phyloP scores from a whole-genome alignment of 176 grass and related monocot species.

The Thinopyrum elongatum region DNA sequence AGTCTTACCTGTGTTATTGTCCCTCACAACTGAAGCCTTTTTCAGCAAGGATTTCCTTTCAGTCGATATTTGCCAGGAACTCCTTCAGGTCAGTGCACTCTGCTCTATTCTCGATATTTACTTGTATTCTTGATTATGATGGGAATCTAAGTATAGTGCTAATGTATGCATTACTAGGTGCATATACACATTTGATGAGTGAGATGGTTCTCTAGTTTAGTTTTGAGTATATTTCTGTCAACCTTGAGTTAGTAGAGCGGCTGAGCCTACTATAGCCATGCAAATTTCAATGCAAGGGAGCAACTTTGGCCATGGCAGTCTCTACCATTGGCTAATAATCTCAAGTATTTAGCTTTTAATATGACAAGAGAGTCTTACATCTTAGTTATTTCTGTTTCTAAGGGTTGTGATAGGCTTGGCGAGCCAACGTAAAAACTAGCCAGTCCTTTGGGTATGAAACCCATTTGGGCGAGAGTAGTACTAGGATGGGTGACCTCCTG shows the following conservation, averaged over 20 bases:
- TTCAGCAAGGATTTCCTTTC: constrained; percentile 69
- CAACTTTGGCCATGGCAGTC: neutral
- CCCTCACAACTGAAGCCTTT: constrained; percentile 74
- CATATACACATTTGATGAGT: neutral
- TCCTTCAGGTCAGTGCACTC: constrained; percentile 70
- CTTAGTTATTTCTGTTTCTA: neutral
- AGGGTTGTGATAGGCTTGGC: no score
- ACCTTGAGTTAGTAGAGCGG: neutral
- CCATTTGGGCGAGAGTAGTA: no score
- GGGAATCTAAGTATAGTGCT: neutral
- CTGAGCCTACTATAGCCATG: neutral
- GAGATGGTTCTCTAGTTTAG: neutral
- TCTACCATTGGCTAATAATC: neutral
- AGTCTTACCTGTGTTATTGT: constrained; percentile 52
- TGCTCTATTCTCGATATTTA: constrained; percentile 3
- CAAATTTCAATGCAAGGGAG: neutral
- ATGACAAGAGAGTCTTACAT: neutral
- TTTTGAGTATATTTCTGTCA: neutral
- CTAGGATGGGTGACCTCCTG: no score
- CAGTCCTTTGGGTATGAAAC: no score
- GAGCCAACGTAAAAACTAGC: no score
- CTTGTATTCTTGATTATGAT: neutral
- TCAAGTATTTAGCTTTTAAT: neutral
- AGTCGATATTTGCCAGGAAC: constrained; percentile 62
- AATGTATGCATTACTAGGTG: neutral